Percentiles rank a stretch among this genome's conserved stretches.
Evolutionary conservation across 2,329 filamentous ascomycete species (phyloP).

Genomic region (Botrytis elliptica): DNA sequence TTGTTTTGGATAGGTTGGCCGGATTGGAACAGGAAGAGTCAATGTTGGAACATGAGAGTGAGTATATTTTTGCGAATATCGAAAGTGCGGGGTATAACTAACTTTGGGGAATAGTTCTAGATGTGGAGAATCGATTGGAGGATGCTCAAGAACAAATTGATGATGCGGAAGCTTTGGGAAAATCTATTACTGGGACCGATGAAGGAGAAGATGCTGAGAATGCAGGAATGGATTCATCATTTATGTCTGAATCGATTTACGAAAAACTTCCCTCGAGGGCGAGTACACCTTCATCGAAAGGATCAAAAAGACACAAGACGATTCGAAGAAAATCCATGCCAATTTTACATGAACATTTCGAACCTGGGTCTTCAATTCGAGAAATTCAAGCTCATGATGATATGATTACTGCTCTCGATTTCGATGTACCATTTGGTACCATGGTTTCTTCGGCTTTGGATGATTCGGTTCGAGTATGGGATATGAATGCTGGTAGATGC

Average conservation of each 20-base stretch:
- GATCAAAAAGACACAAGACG: slow-evolving; percentile 54
- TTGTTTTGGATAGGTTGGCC: slow-evolving; percentile 84
- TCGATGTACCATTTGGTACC: slow-evolving; percentile 95
- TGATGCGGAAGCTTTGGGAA: slow-evolving; percentile 56
- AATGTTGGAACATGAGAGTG: slow-evolving; percentile 83
- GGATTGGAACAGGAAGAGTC: slow-evolving; percentile 87
- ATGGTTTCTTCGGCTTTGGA: slow-evolving; percentile 91
- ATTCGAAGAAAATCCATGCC: slow-evolving; percentile 82
- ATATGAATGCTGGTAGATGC: slow-evolving; percentile 88
- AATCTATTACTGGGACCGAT: slow-evolving; percentile 53
- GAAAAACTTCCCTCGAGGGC: slow-evolving; percentile 71
- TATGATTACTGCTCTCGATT: slow-evolving; percentile 85
- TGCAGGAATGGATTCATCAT: slow-evolving; percentile 54
- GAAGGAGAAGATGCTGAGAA: slow-evolving; percentile 48
- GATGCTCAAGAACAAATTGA: slow-evolving; percentile 59
- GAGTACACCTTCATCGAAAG: slow-evolving; percentile 47
- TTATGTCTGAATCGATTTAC: slow-evolving; percentile 98
- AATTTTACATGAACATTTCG: slow-evolving; percentile 91
- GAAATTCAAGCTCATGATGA: slow-evolving; percentile 89
- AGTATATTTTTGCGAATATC: slow-evolving; percentile 39
- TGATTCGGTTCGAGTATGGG: slow-evolving; percentile 94
- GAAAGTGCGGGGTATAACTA: slow-evolving; percentile 18
- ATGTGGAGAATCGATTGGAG: slow-evolving; percentile 61
- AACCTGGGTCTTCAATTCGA: slow-evolving; percentile 82
- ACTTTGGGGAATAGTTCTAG: slow-evolving; percentile 50